These are phyloP conservation scores for Colletotrichum sp. DNA, from an alignment of 2,329 filamentous ascomycete species.

Conservation along the genomic window DNA sequence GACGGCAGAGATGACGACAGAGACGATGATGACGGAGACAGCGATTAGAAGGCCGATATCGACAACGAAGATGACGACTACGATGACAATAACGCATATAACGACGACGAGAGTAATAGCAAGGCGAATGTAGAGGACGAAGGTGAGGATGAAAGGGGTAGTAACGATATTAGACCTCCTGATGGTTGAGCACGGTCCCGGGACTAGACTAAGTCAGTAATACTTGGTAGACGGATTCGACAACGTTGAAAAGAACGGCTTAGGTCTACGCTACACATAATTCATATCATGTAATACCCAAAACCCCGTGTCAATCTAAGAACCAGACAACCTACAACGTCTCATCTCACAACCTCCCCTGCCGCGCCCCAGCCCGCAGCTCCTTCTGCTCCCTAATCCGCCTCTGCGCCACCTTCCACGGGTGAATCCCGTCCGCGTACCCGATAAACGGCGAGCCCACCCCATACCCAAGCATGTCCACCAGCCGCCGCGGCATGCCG, in stretches of 20 bases:
- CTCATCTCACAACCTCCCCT: not conserved
- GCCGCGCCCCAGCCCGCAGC: not conserved
- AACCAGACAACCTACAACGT: rapidly evolving
- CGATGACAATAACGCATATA: too few species aligned
- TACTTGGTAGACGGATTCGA: not conserved
- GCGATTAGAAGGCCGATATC: too few species aligned
- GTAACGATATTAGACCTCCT: not conserved
- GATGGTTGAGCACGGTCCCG: not conserved
- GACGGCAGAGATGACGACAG: not conserved
- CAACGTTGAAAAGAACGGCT: too few species aligned
- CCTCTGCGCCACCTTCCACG: conserved; percentile 19
- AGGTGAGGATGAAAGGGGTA: not conserved
- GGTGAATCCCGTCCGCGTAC: conserved; percentile 26
- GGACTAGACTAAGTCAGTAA: too few species aligned
- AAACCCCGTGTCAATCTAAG: not conserved
- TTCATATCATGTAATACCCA: not conserved
- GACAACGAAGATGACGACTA: too few species aligned
- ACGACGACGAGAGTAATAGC: too few species aligned
- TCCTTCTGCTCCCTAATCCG: conserved; percentile 19
- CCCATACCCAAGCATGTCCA: conserved; percentile 29
- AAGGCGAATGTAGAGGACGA: too few species aligned
- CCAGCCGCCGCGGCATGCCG: conserved; percentile 25
- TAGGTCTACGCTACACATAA: rapidly evolving
- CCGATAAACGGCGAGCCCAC: conserved; percentile 27
- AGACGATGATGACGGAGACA: not conserved